These are phyloP conservation scores for Wickerhamiella nectarea DNA, from an alignment of 805 yeast genomes.

Conservation along the genomic window DNA sequence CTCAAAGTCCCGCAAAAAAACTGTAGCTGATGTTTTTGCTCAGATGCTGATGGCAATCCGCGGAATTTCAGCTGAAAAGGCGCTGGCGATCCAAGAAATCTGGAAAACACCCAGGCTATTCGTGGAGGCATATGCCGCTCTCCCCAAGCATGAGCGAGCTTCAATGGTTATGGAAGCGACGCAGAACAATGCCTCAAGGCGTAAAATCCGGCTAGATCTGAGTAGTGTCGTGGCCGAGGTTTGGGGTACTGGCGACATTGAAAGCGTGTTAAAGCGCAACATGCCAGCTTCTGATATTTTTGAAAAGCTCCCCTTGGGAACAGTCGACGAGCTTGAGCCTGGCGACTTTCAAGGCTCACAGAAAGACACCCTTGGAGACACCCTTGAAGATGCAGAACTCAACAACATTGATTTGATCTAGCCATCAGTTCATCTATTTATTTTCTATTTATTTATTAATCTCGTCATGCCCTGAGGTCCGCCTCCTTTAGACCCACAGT, in stretches of 20 bases:
- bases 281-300: background rate
- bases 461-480: constrained; percentile 40
- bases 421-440: background rate
- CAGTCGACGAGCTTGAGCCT: too few relatives aligned
- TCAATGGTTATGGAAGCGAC: constrained; percentile 2
- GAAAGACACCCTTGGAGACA: too few relatives aligned
- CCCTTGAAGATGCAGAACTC: too few relatives aligned
- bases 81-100: constrained; percentile 53
- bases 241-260: background rate
- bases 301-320: too few relatives aligned
- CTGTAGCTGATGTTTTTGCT: constrained; percentile 63
- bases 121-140: constrained; percentile 32
- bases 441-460: background rate
- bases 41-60: constrained; percentile 63
- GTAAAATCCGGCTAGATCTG: background rate
- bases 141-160: constrained; percentile 16
- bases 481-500: constrained; percentile 68
- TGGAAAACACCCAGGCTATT: constrained; percentile 59
- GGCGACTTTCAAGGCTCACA: too few relatives aligned
- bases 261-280: background rate
- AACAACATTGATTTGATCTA: too few relatives aligned
- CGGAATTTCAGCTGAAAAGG: constrained; percentile 80
- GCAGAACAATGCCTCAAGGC: background rate
- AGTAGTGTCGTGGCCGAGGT: background rate
- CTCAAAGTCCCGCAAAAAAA: constrained; percentile 54